Conservation (phyloP, 2,329 filamentous ascomycete species). For the Septoria linicola region DNA sequence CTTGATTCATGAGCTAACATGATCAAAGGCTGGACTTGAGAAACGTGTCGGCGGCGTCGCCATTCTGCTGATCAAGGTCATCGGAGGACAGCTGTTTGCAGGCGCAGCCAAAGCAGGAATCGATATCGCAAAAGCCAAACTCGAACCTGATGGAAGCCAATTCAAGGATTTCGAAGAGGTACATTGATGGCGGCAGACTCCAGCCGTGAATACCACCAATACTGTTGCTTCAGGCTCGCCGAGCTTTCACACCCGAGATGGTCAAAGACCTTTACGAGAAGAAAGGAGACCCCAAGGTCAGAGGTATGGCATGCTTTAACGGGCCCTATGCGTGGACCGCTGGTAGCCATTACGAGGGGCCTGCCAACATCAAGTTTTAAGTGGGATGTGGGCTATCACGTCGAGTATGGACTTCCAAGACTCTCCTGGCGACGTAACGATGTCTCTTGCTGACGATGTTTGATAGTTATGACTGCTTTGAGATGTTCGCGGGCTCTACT, state of each 20-base stretch:
- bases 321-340: not conserved
- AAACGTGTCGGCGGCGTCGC: constrained; percentile 7
- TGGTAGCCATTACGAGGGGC: not conserved
- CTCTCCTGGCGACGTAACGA: too few relatives aligned
- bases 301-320: constrained; percentile 2
- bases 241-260: constrained; percentile 8
- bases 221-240: too few relatives aligned
- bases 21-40: too few relatives aligned
- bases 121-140: constrained; percentile 3
- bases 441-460: too few relatives aligned
- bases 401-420: too few relatives aligned
- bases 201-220: too few relatives aligned
- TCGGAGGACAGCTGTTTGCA: constrained; percentile 2
- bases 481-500: not conserved
- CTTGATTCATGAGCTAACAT: too few relatives aligned
- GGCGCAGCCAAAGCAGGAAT: not conserved
- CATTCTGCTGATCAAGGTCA: constrained; percentile 5
- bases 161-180: constrained; percentile 5
- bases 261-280: constrained; percentile 3
- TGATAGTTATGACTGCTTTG: constrained; percentile 12
- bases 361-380: constrained; percentile 4
- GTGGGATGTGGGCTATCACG: constrained; percentile 10
- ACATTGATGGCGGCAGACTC: too few relatives aligned
- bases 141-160: not conserved
- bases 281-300: not conserved